A percentile compares a stretch with the other conserved stretches of the same genome.
These are phyloP conservation scores for Diaporthe sp. DNA, from an alignment of 2,329 filamentous ascomycete genomes.

Conservation along the genomic window DNA sequence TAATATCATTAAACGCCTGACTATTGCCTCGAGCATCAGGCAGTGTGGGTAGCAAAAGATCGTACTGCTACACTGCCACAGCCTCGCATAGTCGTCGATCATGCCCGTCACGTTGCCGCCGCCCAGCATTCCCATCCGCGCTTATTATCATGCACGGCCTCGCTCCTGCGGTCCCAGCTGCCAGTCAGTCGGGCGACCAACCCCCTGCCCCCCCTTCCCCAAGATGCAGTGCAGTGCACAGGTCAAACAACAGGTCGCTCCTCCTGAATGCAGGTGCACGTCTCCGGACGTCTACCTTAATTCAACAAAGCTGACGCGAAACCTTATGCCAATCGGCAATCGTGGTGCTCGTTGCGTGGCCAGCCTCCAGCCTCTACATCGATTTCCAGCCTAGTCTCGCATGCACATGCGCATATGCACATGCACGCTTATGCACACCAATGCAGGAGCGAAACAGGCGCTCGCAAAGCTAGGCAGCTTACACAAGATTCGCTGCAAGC, in stretches of 20 bases:
- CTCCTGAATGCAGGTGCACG: not conserved
- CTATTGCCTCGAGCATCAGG: not conserved
- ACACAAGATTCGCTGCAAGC: conserved; percentile 29
- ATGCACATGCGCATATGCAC: conserved; percentile 27
- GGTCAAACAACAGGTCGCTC: not conserved
- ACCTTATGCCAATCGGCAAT: not conserved
- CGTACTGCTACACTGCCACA: conserved; percentile 8
- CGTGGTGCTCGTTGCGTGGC: not conserved
- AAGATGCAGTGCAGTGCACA: conserved; percentile 5
- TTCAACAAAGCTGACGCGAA: not conserved
- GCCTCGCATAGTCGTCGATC: conserved; percentile 24
- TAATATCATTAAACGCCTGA: not conserved
- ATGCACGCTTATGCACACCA: conserved; percentile 37
- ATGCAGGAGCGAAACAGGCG: conserved; percentile 41
- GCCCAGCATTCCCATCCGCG: not conserved
- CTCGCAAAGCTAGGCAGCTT: conserved; percentile 10
- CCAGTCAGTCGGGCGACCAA: not conserved
- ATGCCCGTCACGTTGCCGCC: conserved; percentile 6
- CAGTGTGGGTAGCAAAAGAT: conserved; percentile 7
- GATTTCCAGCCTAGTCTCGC: conserved; percentile 8
- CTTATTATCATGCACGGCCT: not conserved
- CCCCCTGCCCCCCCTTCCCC: not conserved
- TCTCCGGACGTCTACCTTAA: conserved; percentile 20
- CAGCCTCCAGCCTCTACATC: conserved; percentile 3
- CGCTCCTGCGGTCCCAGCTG: not conserved